phyloP scores from a whole-genome alignment of 805 yeast species.

The Candida loeiensis region DNA sequence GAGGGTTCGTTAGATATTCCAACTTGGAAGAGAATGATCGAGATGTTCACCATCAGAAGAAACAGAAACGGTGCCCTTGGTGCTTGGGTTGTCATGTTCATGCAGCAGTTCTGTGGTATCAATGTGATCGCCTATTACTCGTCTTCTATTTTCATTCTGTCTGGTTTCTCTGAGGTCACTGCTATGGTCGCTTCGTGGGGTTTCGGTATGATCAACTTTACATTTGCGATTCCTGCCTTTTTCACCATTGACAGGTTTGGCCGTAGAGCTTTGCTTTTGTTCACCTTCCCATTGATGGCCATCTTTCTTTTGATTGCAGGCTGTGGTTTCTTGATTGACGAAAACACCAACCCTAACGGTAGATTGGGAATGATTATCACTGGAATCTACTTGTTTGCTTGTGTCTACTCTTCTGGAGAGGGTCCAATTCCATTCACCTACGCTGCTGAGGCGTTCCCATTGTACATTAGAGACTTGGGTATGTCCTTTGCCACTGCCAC shows the following conservation, averaged over 20 bases:
- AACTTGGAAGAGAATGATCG: slow-evolving; percentile 45
- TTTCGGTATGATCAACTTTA: slow-evolving; percentile 75
- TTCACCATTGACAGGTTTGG: slow-evolving; percentile 77
- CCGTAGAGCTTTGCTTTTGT: slow-evolving; percentile 56
- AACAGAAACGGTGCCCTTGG: slow-evolving; percentile 81
- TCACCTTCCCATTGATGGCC: slow-evolving; percentile 65
- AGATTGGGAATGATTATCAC: slow-evolving; percentile 64
- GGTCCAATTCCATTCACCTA: slow-evolving; percentile 91
- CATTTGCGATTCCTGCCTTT: slow-evolving; percentile 81
- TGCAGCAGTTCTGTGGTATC: slow-evolving; percentile 91
- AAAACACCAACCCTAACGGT: slow-evolving; percentile 39
- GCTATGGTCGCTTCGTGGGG: slow-evolving; percentile 83
- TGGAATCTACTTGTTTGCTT: slow-evolving; percentile 71
- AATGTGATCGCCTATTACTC: slow-evolving; percentile 86
- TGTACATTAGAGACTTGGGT: slow-evolving; percentile 75
- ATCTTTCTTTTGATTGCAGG: slow-evolving; percentile 58
- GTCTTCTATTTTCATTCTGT: slow-evolving; percentile 66
- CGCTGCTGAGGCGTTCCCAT: slow-evolving; percentile 80
- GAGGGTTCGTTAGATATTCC: slow-evolving; percentile 52
- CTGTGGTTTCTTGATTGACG: slow-evolving; percentile 67
- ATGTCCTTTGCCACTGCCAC: slow-evolving; percentile 77
- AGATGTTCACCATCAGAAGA: slow-evolving; percentile 69
- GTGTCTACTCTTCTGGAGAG: slow-evolving; percentile 77
- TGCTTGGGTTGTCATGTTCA: slow-evolving; percentile 78
- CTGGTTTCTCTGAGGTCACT: slow-evolving; percentile 58